Evolutionary conservation across 805 yeast species (phyloP), one percentile per base, ranked within the genome.

Genomic region (Monosporozyma unispora): DNA sequence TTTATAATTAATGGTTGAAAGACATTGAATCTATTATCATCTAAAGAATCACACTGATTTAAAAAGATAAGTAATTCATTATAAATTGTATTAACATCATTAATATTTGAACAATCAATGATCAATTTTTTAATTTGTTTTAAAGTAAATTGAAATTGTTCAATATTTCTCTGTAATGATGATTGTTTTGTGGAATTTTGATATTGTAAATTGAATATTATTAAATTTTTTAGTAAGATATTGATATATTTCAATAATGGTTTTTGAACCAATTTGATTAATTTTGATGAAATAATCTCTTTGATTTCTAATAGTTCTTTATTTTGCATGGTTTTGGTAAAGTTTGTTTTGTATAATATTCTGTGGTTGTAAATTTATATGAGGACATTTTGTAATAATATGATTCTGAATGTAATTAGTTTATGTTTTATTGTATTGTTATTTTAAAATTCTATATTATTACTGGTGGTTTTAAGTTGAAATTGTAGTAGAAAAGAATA

Each of bases 171-270:
- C 5, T 16, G 6, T 44, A 21, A 8, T 16, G 39, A 25, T 16
- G 29, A 18, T 12, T 42, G 41, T 18, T 39, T 38, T 25, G 25
- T 33, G 38, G 43, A 21, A 8, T 18, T 9, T n/a, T 25, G 19
- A 33, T 37, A 18, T 19, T 25, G n/a, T 19, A 23, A 4, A 12
- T 14, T 21, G 23, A 16, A 3, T 44, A 44, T 28, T 50, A 48
- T 41, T 19, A 54, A 28, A 8, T 44, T 25, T 27, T 52, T 53
- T 11, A 50, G 16, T 25, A 63, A 31, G 9, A 54, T 52, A 40
- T 63, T 65, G 18, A 55, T 53, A 42, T 59, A 61, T 43, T 63
- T 66, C n/a, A 53, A 31, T 9, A 57, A 44, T 3, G 67, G 63
- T 28, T 51, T 53, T 11, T 38, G 25, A 19, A 38, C 27, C 27